Evolutionary conservation across 2,329 filamentous ascomycete species (phyloP).

Genomic region (Aspergillus glaucus): DNA sequence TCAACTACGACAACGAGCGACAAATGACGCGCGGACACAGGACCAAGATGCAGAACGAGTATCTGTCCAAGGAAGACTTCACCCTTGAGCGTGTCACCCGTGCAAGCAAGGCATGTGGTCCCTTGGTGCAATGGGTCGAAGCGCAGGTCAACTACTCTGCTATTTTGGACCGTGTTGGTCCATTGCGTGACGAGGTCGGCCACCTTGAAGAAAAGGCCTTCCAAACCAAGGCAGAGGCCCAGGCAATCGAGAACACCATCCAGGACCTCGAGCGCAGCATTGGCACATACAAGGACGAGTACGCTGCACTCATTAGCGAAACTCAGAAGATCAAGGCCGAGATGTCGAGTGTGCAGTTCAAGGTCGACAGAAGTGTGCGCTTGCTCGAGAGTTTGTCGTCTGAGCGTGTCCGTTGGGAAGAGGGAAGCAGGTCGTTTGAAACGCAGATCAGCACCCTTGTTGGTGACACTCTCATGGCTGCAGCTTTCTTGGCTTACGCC

Average conservation of each 20-base stretch:
- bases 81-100: conserved; percentile 94
- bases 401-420: conserved; percentile 89
- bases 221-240: conserved; percentile 87
- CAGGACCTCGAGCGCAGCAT: conserved; percentile 81
- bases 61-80: conserved; percentile 87
- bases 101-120: conserved; percentile 93
- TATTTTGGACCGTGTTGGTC: conserved; percentile 89
- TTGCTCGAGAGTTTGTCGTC: conserved; percentile 92
- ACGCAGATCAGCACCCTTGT: conserved; percentile 95
- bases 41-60: conserved; percentile 86
- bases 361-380: conserved; percentile 92
- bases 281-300: conserved; percentile 90
- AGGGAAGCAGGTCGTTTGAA: conserved; percentile 95
- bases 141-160: conserved; percentile 98
- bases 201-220: conserved; percentile 81
- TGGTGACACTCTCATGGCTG: conserved; percentile 91
- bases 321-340: conserved; percentile 95
- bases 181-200: conserved; percentile 81
- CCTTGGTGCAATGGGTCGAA: conserved; percentile 92
- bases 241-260: conserved; percentile 85
- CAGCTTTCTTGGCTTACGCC: conserved; percentile 92
- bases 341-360: conserved; percentile 94
- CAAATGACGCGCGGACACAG: conserved; percentile 83
- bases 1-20: conserved; percentile 91
- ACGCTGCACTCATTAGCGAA: conserved; percentile 91